phyloP scores from a whole-genome alignment of 176 grass and related monocot species.

The Aegilops umbellulata region DNA sequence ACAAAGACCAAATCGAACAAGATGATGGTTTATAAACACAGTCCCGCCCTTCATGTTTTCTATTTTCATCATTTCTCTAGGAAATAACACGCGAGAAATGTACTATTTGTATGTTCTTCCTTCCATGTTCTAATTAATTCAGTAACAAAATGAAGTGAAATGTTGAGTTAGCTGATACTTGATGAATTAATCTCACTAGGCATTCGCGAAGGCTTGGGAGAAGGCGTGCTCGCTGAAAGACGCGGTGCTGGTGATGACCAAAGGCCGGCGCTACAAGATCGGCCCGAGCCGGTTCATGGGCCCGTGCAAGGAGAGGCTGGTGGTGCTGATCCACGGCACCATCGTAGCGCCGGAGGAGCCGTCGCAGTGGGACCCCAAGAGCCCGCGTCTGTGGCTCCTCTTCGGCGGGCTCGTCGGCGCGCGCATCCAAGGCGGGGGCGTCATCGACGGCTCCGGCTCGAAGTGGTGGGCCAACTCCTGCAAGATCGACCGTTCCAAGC shows the following conservation, averaged over 20 bases:
- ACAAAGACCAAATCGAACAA: no score
- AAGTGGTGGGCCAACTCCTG: constrained; percentile 98
- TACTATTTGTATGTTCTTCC: no score
- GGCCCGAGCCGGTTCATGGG: constrained; percentile 58
- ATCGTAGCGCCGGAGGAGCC: constrained; percentile 86
- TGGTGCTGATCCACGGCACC: constrained; percentile 65
- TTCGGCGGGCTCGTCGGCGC: constrained; percentile 66
- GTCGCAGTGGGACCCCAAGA: constrained; percentile 61
- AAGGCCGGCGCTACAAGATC: constrained; percentile 57
- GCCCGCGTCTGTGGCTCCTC: constrained; percentile 59
- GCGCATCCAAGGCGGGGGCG: constrained; percentile 71
- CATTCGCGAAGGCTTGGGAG: constrained; percentile 66
- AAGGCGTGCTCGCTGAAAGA: constrained; percentile 66
- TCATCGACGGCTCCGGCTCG: constrained; percentile 89
- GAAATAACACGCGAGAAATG: no score
- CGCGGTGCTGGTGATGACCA: constrained; percentile 75
- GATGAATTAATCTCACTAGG: constrained; percentile 24
- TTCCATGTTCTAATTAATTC: neutral
- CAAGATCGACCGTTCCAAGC: constrained; percentile 83
- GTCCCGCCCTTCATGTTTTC: no score
- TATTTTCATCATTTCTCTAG: no score
- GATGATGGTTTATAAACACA: no score
- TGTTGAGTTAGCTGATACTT: neutral
- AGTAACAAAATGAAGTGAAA: neutral
- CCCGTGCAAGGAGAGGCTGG: constrained; percentile 61